Evolutionary conservation across 1,139 yeast genomes (phyloP).

Genomic region (Blastobotrys buckinghamii): DNA sequence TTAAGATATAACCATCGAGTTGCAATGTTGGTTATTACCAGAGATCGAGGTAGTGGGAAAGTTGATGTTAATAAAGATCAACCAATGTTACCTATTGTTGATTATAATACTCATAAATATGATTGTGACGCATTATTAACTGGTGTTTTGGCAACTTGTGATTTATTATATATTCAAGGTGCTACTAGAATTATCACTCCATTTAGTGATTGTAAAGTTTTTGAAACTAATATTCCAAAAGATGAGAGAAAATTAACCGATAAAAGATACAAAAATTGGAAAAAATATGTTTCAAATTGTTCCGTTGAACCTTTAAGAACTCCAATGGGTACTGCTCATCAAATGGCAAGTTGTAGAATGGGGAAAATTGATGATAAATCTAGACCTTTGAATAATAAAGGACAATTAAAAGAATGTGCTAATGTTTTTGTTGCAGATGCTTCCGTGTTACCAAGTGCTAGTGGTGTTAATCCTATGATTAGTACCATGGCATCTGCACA

Average conservation of each 20-base stretch:
- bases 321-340: conserved; percentile 52
- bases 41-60: conserved; percentile 44
- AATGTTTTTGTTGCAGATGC: conserved; percentile 55
- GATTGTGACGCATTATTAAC: conserved; percentile 42
- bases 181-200: conserved; percentile 44
- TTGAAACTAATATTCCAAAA: conserved; percentile 39
- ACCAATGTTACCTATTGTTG: conserved; percentile 39
- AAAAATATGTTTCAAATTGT: conserved; percentile 29
- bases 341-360: conserved; percentile 55
- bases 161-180: conserved; percentile 47
- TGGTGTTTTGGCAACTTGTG: conserved; percentile 42
- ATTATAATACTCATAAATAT: conserved; percentile 40
- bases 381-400: conserved; percentile 47
- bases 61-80: conserved; percentile 36
- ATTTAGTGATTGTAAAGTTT: conserved; percentile 38
- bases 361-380: conserved; percentile 42
- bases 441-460: conserved; percentile 52
- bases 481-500: conserved; percentile 29
- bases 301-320: conserved; percentile 35
- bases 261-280: conserved; percentile 45
- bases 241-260: conserved; percentile 41
- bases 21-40: conserved; percentile 43
- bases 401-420: conserved; percentile 48
- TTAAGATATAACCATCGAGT: conserved; percentile 40
- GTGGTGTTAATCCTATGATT: conserved; percentile 50